Base-by-base conservation (phyloP, 1,139 yeast species). In the Sugiyamaella sp. region DNA sequence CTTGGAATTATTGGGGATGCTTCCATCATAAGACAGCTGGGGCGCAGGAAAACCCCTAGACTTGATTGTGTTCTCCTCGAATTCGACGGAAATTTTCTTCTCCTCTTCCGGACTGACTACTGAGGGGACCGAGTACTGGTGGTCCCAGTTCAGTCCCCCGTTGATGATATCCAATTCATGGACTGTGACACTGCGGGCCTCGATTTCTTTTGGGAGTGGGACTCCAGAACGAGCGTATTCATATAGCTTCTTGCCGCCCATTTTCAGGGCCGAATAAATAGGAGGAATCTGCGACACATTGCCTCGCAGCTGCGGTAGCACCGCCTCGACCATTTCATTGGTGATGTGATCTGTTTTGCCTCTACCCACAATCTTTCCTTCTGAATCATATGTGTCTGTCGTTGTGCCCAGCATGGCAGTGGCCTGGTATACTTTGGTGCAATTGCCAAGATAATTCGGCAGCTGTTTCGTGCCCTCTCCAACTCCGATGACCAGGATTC, bases 331-430 rank as follows among this genome's bases (percentile, higher is more conserved):
- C 55, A 76, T 68, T 2, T 81, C 85, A 56, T 74, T 71, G 0
- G 84, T 80, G 43, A 93, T 71, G 63, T 85, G 90, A 6, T 73
- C 75, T 2, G 80, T 77, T 8, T 80, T 78, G 33, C 80, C 83
- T 59, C 77, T 77, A 16, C 84, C 74, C 24, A 91, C 66, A 1
- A 90, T 77, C 56, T 87, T 88, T 10, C 99, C 99, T 65, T 91
- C 97, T 0, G 85, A 78, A 66, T 95, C 99, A 22, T 96, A 97
- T 0, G 98, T 89, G 0, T 97, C 90, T 1, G 99, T 95, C 1
- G 95, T 81, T 2, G 86, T 83, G 8, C 99, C 99, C 63, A 95
- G 78, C 43, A 93, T 72, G 0, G 96, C 97, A 54, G 82, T 82
- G 14, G 96, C 85, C 58, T 86, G 89, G 69, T 95, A 95, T 0